Base-by-base conservation (phyloP, 805 yeast species). In the Scheffersomyces ergatensis region DNA sequence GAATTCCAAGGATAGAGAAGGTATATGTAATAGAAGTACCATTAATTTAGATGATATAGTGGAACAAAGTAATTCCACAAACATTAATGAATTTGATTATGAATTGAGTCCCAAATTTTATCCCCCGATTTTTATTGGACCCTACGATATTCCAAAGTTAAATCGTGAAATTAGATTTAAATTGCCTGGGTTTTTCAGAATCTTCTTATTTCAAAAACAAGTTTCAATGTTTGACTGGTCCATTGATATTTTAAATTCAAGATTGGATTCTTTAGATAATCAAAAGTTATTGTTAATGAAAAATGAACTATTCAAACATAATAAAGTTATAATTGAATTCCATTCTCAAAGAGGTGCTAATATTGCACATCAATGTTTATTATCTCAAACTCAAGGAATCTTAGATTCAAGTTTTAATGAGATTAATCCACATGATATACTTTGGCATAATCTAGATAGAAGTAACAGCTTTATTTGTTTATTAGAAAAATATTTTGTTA, bases 271-370 rank as follows among this genome's bases (percentile, higher is more conserved):
- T n/a, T 45, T 63, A 5, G 63, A 58, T 13, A 38, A 27, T 18
- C 53, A 48, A 43, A 58, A 57, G 42, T 33, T 33, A 13, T 24
- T 34, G 3, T 36, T 53, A 24, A 33, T 53, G 1, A 43, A 53
- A 6, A 63, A 50, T 12, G 42, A 50, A 19, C 54, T 57, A 24
- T 42, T 36, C 7, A 60, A 55, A 25, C 48, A 51, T 42, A 68
- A 70, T 37, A 78, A 76, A 43, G 77, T 78, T 0, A 83, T 89
- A 47, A 63, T 89, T 15, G 77, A 77, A 49, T 89, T 89, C 56
- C 65, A 72, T 24, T 65, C 72, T 5, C 77, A 76, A 25, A 51
- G 69, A 3, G 76, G 82, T 1, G 83, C 90, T 0, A 80, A 80
- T 44, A 67, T 83, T 23, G 82, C 87, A 0, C 78, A 76, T 37